Percentiles rank a stretch among this genome's conserved stretches.
Evolutionary conservation across 2,329 filamentous ascomycete genomes (phyloP).

Genomic region (Thielaviopsis punctulata): DNA sequence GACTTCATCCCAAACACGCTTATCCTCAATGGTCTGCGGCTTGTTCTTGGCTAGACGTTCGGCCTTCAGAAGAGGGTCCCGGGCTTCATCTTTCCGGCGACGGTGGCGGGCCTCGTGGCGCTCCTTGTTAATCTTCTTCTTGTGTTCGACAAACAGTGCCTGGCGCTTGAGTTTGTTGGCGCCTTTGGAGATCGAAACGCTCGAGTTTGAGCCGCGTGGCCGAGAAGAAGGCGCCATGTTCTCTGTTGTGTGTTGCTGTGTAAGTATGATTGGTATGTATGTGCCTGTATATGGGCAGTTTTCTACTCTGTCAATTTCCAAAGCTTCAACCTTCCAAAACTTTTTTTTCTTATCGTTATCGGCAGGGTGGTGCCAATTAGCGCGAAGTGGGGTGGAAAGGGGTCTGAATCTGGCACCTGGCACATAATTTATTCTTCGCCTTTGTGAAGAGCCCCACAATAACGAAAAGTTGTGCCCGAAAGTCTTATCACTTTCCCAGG

Average conservation of each 20-base stretch:
- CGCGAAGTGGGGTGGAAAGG: background rate
- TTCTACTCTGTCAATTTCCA: background rate
- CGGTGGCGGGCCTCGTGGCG: constrained; percentile 62
- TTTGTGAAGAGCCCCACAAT: background rate
- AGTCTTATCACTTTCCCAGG: constrained; percentile 8
- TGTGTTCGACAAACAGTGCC: constrained; percentile 61
- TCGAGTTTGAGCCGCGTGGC: constrained; percentile 13
- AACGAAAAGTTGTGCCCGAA: background rate
- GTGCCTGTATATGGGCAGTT: background rate
- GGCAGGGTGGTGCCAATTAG: background rate
- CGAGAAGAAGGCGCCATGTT: constrained; percentile 13
- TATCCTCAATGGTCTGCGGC: constrained; percentile 66
- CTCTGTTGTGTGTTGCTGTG: background rate
- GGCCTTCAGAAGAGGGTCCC: constrained; percentile 58
- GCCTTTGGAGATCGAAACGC: constrained; percentile 24
- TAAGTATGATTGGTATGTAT: background rate
- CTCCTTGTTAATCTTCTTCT: constrained; percentile 55
- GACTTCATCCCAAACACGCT: constrained; percentile 76
- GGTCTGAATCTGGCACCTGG: background rate
- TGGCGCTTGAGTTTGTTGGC: constrained; percentile 69
- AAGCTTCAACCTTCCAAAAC: constrained; percentile 3
- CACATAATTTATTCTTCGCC: background rate
- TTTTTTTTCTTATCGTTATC: constrained; percentile 8
- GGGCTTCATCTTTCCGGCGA: constrained; percentile 70
- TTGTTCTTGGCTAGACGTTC: constrained; percentile 63